These are phyloP conservation scores for Eucommia ulmoides DNA, from an alignment of 257 asterid species.

Conservation along the genomic window DNA sequence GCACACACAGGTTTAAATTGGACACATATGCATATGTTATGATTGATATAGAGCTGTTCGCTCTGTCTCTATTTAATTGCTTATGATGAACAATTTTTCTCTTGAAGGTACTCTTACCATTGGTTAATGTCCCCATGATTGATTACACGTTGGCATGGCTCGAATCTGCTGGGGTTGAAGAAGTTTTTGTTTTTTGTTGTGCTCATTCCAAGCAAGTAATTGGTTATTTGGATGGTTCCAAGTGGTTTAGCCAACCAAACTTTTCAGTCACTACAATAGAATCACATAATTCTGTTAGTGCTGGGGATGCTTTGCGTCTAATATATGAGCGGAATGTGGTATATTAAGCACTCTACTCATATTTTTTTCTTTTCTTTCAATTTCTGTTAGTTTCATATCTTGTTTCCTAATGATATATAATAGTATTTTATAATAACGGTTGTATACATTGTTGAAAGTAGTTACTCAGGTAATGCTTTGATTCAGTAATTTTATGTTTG, in stretches of 20 bases:
- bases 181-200: conserved; percentile 87
- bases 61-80: no score
- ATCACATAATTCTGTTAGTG: conserved; percentile 68
- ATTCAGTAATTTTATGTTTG: no score
- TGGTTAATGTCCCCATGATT: conserved; percentile 90
- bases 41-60: no score
- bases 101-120: conserved; percentile 72
- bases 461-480: background rate
- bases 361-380: background rate
- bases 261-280: conserved; percentile 66
- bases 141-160: conserved; percentile 95
- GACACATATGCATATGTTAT: no score
- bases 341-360: conserved; percentile 11
- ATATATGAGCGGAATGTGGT: conserved; percentile 86
- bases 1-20: no score
- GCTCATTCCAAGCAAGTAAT: conserved; percentile 92
- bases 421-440: background rate
- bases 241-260: conserved; percentile 67
- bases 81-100: no score
- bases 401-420: background rate
- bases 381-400: background rate
- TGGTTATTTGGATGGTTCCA: conserved; percentile 55
- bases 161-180: conserved; percentile 92
- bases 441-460: background rate
- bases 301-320: conserved; percentile 88